Evolutionary conservation across 176 grass and related monocot genomes (phyloP).

Genomic region (Ensete glaucum): DNA sequence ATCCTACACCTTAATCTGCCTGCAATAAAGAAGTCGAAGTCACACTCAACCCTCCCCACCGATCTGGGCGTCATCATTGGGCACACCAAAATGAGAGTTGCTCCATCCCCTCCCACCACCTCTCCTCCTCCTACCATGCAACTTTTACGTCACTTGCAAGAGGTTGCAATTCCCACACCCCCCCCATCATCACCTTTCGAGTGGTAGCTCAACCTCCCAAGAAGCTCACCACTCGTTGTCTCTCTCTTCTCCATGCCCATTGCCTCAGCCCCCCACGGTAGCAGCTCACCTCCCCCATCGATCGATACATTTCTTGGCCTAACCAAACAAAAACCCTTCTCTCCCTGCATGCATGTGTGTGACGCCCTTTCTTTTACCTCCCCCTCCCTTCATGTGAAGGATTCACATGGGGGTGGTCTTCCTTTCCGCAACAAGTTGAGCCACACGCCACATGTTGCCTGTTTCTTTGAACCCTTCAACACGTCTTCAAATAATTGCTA

Average conservation of each 20-base stretch:
- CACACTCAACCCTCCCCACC: too few relatives aligned
- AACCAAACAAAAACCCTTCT: neutral
- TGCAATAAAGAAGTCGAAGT: too few relatives aligned
- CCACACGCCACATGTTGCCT: neutral
- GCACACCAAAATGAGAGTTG: neutral
- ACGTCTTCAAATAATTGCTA: neutral
- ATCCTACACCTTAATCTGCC: too few relatives aligned
- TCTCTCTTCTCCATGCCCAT: neutral
- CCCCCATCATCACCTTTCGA: neutral
- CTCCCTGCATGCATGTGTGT: too few relatives aligned
- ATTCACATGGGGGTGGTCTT: neutral
- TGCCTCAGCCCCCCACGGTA: neutral
- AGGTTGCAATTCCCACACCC: neutral
- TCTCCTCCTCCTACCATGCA: neutral
- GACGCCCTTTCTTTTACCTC: neutral
- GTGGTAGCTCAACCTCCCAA: constrained; percentile 3
- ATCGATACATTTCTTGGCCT: neutral
- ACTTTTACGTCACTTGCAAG: neutral
- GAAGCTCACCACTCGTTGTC: constrained; percentile 1
- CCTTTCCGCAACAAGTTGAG: neutral
- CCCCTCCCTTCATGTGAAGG: neutral
- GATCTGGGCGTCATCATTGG: neutral
- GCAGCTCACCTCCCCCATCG: neutral
- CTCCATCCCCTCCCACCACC: neutral
- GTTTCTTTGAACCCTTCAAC: neutral